Base-by-base conservation (phyloP, 2,329 filamentous ascomycete genomes). In the Pyrenophora seminiperda region DNA sequence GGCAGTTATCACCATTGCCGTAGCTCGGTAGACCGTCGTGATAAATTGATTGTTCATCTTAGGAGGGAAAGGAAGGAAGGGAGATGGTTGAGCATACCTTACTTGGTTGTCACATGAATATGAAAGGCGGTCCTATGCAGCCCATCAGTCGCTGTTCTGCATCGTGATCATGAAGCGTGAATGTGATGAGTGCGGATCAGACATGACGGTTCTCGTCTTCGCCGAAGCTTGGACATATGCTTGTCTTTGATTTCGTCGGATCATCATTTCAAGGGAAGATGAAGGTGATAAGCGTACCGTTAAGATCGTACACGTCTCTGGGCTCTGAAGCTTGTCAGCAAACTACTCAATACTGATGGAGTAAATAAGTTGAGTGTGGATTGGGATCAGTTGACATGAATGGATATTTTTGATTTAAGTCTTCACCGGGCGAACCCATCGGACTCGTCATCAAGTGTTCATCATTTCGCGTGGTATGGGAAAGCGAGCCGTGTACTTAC, bases 141-240 rank as follows among this genome's bases (percentile, higher is more conserved):
- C 42, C 19, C 4, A 46, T 53, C 41, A 53, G 50, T 53, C 38
- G 47, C 47, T 46, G 37, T 33, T 53, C 14, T 30, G 17, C 18
- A 32, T 9, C 14, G 29, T 14, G 9, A 24, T 48, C 9, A 27
- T 44, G 11, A 20, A 41, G 20, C 13, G 53, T 43, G 45, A 53
- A 39, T 38, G 49, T 19, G 40, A 13, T 20, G 29, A 49, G 19
- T 44, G 55, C 48, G 44, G 48, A 57, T 74, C 72, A 74, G 71
- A 50, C 54, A 50, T 64, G 69, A 73, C 71, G 59, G 62, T 60
- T 69, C 57, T 74, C 71, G 72, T 83, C 81, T 71, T 81, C 75
- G 69, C 69, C 63, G 63, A 78, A 81, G 85, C 91, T 95, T 87
- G 82, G 91, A 95, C 90, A 95, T 95, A 95, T 95, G 90, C 90